Evolutionary conservation across 2,329 filamentous ascomycete species (phyloP).

Genomic region (Colletotrichum theobromicola): DNA sequence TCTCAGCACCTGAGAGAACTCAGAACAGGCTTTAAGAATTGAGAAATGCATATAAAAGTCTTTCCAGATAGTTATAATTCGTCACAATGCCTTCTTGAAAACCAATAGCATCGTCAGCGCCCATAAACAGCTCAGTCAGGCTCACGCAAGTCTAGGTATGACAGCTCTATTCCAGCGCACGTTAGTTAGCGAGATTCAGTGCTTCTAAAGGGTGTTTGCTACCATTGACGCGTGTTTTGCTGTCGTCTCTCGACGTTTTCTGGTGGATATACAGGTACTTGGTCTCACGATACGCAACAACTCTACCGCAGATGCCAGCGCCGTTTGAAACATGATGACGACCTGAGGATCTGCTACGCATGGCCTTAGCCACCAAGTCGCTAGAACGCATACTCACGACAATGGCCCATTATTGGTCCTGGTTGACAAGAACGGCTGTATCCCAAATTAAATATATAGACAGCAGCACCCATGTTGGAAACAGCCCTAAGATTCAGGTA

Average conservation of each 20-base stretch:
- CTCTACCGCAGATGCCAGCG: neutral
- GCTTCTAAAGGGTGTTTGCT: neutral
- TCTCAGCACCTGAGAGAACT: neutral
- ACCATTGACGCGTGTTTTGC: neutral
- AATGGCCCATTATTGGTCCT: fast-evolving
- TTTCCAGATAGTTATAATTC: neutral
- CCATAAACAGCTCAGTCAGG: neutral
- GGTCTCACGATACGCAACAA: neutral
- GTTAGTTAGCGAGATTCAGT: neutral
- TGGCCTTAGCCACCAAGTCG: neutral
- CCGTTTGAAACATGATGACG: too few relatives aligned
- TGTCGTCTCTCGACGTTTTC: neutral
- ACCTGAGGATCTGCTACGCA: neutral
- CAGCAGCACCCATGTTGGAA: neutral
- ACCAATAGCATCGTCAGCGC: neutral
- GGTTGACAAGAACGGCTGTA: fast-evolving
- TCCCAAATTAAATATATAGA: neutral
- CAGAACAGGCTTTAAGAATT: neutral
- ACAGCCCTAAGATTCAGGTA: neutral
- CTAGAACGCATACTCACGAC: neutral
- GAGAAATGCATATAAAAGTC: neutral
- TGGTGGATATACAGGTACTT: neutral
- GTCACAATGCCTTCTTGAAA: neutral
- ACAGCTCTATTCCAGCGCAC: neutral
- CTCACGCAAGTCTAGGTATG: neutral